These are phyloP conservation scores for Paspalum vaginatum DNA, from an alignment of 176 grass and related monocot genomes.

Conservation along the genomic window DNA sequence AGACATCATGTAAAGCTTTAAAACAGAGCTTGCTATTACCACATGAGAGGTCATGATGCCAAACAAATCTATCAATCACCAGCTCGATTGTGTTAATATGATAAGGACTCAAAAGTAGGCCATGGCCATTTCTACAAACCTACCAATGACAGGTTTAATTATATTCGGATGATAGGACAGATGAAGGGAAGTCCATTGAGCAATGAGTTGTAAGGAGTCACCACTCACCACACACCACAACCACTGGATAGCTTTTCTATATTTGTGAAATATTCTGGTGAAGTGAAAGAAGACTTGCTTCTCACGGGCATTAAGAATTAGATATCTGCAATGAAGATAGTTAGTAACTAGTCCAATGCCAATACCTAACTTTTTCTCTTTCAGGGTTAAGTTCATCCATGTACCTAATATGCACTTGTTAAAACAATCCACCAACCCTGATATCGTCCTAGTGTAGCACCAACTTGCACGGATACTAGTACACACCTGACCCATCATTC, in stretches of 20 bases:
- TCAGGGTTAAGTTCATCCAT: constrained; percentile 40
- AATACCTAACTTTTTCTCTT: neutral
- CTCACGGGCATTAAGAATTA: neutral
- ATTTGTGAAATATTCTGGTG: neutral
- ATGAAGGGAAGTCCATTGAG: constrained; percentile 32
- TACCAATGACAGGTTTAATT: neutral
- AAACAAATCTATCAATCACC: constrained; percentile 32
- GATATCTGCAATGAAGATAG: constrained; percentile 1
- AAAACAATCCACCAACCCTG: constrained; percentile 11
- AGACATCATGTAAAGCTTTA: neutral
- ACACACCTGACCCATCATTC: constrained; percentile 28
- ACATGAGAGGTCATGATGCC: neutral
- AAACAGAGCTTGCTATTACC: neutral
- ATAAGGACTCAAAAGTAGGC: constrained; percentile 15
- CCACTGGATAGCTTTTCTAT: neutral
- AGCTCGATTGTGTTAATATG: constrained; percentile 6
- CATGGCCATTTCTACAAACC: constrained; percentile 17
- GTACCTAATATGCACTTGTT: constrained; percentile 15
- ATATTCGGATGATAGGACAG: constrained; percentile 17
- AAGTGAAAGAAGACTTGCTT: neutral
- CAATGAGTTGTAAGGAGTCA: constrained; percentile 26
- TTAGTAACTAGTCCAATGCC: constrained; percentile 20
- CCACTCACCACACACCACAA: constrained; percentile 33
- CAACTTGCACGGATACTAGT: constrained; percentile 17
- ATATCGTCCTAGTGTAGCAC: constrained; percentile 15